These are phyloP conservation scores for Trametes cingulata DNA, from an alignment of 768 basidiomycete species.

Conservation along the genomic window DNA sequence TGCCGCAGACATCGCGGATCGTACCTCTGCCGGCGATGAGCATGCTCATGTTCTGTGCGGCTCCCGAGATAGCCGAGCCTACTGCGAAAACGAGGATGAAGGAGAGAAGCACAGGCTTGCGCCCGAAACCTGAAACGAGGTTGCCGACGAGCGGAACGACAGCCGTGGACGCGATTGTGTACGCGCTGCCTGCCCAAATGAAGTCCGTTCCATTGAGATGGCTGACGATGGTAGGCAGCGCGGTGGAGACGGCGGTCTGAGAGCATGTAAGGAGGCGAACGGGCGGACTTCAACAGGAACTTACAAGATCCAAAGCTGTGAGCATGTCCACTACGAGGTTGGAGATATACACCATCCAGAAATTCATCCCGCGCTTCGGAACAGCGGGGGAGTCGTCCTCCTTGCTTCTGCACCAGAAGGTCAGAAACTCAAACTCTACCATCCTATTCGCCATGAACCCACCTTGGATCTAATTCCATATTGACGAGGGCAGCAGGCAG, in stretches of 20 bases:
- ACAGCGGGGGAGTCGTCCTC: too few species aligned
- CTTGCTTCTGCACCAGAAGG: too few species aligned
- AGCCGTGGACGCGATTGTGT: slow-evolving; percentile 37
- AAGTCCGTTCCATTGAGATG: slow-evolving; percentile 25
- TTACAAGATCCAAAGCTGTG: slow-evolving; percentile 16
- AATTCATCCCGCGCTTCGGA: slow-evolving; percentile 2
- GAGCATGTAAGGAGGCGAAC: background rate
- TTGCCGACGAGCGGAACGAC: slow-evolving; percentile 37
- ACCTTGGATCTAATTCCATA: too few species aligned
- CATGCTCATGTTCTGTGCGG: slow-evolving; percentile 41
- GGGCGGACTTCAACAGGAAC: background rate
- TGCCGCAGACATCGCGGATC: background rate
- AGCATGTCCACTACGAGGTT: slow-evolving; percentile 14
- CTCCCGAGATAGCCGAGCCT: slow-evolving; percentile 41
- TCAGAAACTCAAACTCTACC: too few species aligned
- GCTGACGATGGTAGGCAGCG: slow-evolving; percentile 18
- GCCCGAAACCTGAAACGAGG: slow-evolving; percentile 19
- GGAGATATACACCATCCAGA: slow-evolving; percentile 19
- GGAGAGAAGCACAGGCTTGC: slow-evolving; percentile 27
- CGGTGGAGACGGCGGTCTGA: slow-evolving; percentile 24
- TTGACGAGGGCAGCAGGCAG: too few species aligned
- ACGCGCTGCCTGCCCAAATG: slow-evolving; percentile 32
- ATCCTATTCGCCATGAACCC: too few species aligned
- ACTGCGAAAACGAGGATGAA: slow-evolving; percentile 36
- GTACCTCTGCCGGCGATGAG: slow-evolving; percentile 39